Base-by-base conservation (phyloP, 169 alveolate genomes). In the Plasmodium knowlesi region DNA sequence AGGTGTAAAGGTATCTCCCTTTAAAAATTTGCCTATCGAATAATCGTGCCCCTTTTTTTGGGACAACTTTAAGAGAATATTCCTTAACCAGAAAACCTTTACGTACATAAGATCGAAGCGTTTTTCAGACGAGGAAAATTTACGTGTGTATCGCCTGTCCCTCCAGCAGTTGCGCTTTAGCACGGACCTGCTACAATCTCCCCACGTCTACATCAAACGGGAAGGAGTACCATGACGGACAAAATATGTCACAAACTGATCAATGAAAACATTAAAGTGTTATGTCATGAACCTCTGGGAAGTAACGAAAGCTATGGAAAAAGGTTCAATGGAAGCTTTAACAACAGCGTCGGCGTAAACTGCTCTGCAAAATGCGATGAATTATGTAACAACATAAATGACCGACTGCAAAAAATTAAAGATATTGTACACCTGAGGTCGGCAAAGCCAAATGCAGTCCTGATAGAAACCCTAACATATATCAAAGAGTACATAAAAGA, bases 351-450 rank as follows among this genome's bases (percentile, higher is more conserved):
- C 30, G 50, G 57, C 53, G 70, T 79, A n/a, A 80, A 61, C 73
- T 89, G 94, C 73, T 89, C 94, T 50, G 71, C 94, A 2, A 89
- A 80, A 25, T 89, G 94, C 46, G 94, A 89, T 79, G 94, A 89
- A 79, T 79, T 89, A 37, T 89, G 94, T 30, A 89, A 79, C 82
- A 89, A 89, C 37, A 89, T 89, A 89, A 78, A 89, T 79, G 89
- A 80, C 57, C 61, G 94, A 80, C 32, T 89, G 12, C 94, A 80
- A 57, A 89, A 80, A 89, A 89, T 89, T 54, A 89, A 80, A 67
- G 94, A 89, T 67, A 79, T 89, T 14, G 90, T 89, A 61, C 94
- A 89, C 50, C 83, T 89, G 0, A 89, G 94, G 82, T 89, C 94
- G 22, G 54, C 90, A 30, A 89, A 61, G 25, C 90, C 94, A 89